A percentile compares a stretch with the other conserved stretches of the same genome.
Evolutionary conservation across 2,329 filamentous ascomycete species (phyloP).

Genomic region (Aspergillus quadrilineatus): DNA sequence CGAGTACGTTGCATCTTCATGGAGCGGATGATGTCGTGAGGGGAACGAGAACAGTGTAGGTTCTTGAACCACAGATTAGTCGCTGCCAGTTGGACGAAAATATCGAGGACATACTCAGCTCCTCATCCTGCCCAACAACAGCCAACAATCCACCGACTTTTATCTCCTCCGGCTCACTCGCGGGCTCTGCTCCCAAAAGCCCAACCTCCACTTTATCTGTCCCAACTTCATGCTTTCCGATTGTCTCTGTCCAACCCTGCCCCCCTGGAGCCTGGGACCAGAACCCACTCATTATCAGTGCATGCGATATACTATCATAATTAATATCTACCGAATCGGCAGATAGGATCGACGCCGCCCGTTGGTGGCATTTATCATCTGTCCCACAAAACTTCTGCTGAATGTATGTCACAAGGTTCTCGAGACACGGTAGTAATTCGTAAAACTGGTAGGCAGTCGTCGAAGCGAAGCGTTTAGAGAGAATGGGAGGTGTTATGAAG

Average conservation of each 20-base stretch:
- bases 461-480: conserved; percentile 61
- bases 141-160: conserved; percentile 75
- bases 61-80: conserved; percentile 43
- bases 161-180: conserved; percentile 66
- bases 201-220: conserved; percentile 73
- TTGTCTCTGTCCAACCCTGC: conserved; percentile 49
- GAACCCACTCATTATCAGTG: conserved; percentile 63
- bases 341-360: conserved; percentile 48
- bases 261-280: conserved; percentile 50
- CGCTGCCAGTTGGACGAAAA: background rate
- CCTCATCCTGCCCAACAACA: conserved; percentile 71
- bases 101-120: conserved; percentile 53
- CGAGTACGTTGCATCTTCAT: conserved; percentile 55
- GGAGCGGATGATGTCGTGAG: conserved; percentile 68
- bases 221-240: conserved; percentile 30
- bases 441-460: conserved; percentile 70
- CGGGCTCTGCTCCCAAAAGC: conserved; percentile 65
- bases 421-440: conserved; percentile 59
- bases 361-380: conserved; percentile 52
- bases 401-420: conserved; percentile 55
- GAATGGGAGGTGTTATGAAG: conserved; percentile 60
- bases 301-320: conserved; percentile 67
- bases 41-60: conserved; percentile 81
- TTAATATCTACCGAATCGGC: conserved; percentile 74
- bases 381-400: conserved; percentile 53